Percentiles rank a stretch among this genome's conserved stretches.
These are phyloP conservation scores for Dactylellina haptotyla DNA, from an alignment of 2,329 filamentous ascomycete species.

Conservation along the genomic window DNA sequence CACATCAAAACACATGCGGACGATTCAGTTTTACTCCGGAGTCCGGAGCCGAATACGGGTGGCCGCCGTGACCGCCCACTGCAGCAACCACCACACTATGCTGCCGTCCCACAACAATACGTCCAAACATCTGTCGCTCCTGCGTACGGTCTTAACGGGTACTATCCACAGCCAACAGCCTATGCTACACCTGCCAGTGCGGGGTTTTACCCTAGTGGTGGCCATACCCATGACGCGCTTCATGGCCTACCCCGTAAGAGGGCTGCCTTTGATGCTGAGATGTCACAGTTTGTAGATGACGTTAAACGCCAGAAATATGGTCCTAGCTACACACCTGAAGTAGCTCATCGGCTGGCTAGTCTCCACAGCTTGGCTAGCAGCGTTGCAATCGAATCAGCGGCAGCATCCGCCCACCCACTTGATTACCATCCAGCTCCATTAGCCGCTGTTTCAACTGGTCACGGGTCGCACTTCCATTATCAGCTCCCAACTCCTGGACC, in stretches of 20 bases:
- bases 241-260: slow-evolving; percentile 63
- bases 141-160: slow-evolving; percentile 46
- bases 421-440: slow-evolving; percentile 69
- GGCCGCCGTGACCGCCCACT: slow-evolving; percentile 57
- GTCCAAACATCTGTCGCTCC: slow-evolving; percentile 43
- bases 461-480: slow-evolving; percentile 64
- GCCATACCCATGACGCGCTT: slow-evolving; percentile 71
- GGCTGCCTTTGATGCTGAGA: slow-evolving; percentile 49
- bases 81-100: slow-evolving; percentile 55
- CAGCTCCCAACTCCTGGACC: slow-evolving; percentile 65
- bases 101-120: slow-evolving; percentile 47
- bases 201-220: slow-evolving; percentile 70
- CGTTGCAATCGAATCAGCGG: slow-evolving; percentile 69
- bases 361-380: slow-evolving; percentile 72
- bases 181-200: slow-evolving; percentile 12
- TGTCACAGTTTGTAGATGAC: slow-evolving; percentile 83
- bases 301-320: slow-evolving; percentile 92
- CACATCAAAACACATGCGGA: slow-evolving; percentile 76
- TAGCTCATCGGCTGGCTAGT: slow-evolving; percentile 86
- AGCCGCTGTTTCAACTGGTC: slow-evolving; percentile 66
- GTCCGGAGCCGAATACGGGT: slow-evolving; percentile 69
- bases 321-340: slow-evolving; percentile 86
- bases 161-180: slow-evolving; percentile 37
- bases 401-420: slow-evolving; percentile 36
- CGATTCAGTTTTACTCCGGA: slow-evolving; percentile 62